A percentile compares a stretch with the other conserved stretches of the same genome.
Conservation (phyloP, 345 rosid genomes). For the Clarkia xantiana region DNA sequence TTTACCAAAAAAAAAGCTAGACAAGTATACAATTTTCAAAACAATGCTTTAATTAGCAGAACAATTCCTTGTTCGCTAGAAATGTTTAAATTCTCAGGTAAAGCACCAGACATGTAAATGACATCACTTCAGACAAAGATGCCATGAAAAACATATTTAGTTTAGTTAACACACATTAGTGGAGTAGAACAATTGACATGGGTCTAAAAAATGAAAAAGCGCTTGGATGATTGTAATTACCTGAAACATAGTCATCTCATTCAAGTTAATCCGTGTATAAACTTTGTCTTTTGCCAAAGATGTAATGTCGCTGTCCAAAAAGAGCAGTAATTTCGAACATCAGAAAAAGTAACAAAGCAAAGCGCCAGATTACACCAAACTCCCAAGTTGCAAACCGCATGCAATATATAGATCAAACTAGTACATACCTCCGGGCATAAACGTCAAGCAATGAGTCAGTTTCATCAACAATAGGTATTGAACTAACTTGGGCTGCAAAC, state of each 20-base stretch:
- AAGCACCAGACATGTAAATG: too few species aligned
- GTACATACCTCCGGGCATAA: slow-evolving; percentile 49
- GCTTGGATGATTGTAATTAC: slow-evolving; percentile 11
- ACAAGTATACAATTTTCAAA: too few species aligned
- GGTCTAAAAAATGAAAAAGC: not conserved
- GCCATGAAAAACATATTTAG: too few species aligned
- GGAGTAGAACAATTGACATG: too few species aligned
- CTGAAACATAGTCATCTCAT: slow-evolving; percentile 82
- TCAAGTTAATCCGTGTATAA: slow-evolving; percentile 77
- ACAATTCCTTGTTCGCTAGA: too few species aligned
- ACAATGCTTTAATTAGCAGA: too few species aligned
- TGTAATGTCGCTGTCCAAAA: slow-evolving; percentile 43
- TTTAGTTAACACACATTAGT: too few species aligned
- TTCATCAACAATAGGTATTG: slow-evolving; percentile 70
- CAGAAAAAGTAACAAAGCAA: not conserved
- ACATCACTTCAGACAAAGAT: too few species aligned
- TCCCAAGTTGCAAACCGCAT: not conserved
- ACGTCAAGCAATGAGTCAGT: slow-evolving; percentile 52
- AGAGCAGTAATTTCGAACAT: not conserved
- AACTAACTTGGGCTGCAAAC: slow-evolving; percentile 81
- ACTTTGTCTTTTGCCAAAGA: slow-evolving; percentile 72
- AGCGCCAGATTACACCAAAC: not conserved
- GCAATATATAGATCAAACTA: not conserved
- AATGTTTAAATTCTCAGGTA: too few species aligned
- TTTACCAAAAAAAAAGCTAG: too few species aligned